phyloP scores from a whole-genome alignment of 1,139 yeast species.

The Suhomyces chickasaworum region DNA sequence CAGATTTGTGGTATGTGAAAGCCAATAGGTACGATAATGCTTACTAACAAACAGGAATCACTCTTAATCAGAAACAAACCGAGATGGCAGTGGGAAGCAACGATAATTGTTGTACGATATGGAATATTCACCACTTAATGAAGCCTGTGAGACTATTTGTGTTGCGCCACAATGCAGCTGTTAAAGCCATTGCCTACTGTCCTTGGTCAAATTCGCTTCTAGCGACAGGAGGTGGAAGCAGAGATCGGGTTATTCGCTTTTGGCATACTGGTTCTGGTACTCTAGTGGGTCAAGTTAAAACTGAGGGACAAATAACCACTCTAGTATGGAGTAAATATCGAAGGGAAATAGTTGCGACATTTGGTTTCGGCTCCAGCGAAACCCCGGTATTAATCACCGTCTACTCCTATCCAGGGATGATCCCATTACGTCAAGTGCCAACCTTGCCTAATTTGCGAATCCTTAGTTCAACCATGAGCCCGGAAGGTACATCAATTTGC shows the following conservation, averaged over 20 bases:
- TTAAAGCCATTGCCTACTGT: constrained; percentile 48
- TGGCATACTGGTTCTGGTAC: constrained; percentile 87
- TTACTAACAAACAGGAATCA: constrained; percentile 45
- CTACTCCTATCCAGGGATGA: constrained; percentile 68
- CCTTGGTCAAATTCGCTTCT: constrained; percentile 46
- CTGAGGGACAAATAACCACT: constrained; percentile 78
- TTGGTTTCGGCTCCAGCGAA: constrained; percentile 66
- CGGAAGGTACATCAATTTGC: constrained; percentile 61
- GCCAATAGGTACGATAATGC: neutral
- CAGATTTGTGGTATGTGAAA: constrained; percentile 64
- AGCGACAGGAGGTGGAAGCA: constrained; percentile 50
- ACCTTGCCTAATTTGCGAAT: constrained; percentile 58
- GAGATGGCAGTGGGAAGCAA: constrained; percentile 73
- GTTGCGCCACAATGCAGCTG: constrained; percentile 48
- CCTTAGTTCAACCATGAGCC: constrained; percentile 66
- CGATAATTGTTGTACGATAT: constrained; percentile 67
- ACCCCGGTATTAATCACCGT: constrained; percentile 43
- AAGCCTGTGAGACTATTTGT: constrained; percentile 47
- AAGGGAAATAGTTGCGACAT: constrained; percentile 72
- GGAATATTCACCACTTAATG: constrained; percentile 52
- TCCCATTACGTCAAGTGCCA: constrained; percentile 50
- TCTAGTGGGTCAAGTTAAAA: constrained; percentile 52
- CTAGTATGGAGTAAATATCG: constrained; percentile 69
- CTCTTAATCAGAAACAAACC: constrained; percentile 48
- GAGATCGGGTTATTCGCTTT: constrained; percentile 56